Conservation (phyloP, 306 rosid genomes). For the Vachellia collinsii region DNA sequence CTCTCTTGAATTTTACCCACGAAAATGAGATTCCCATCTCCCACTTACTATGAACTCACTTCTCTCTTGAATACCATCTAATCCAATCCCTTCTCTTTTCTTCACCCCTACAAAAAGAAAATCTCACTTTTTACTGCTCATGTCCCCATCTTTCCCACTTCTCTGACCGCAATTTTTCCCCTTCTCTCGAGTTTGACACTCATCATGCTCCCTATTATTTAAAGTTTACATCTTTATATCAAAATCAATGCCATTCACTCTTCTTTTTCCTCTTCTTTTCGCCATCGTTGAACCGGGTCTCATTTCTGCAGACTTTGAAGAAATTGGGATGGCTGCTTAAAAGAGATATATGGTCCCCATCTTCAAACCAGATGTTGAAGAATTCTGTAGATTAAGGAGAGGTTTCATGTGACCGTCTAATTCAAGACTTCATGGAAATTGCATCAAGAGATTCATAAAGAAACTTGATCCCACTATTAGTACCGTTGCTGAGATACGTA, state of each 20-base stretch:
- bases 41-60: background rate
- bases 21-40: conserved; percentile 4
- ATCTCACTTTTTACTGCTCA: conserved; percentile 51
- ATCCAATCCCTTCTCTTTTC: conserved; percentile 14
- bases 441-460: background rate
- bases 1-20: background rate
- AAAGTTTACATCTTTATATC: conserved; percentile 34
- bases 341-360: background rate
- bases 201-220: conserved; percentile 35
- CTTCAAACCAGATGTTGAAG: background rate
- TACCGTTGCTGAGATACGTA: background rate
- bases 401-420: background rate
- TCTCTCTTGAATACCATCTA: background rate
- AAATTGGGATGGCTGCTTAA: background rate
- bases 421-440: background rate
- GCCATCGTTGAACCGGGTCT: background rate
- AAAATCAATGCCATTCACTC: conserved; percentile 20
- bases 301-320: background rate
- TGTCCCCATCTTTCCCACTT: conserved; percentile 41
- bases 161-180: conserved; percentile 35
- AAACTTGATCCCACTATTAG: background rate
- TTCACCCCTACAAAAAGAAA: conserved; percentile 25
- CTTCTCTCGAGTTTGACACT: conserved; percentile 30
- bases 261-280: background rate
- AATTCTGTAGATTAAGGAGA: background rate